Evolutionary conservation across 331 rosid genomes (phyloP), one percentile per base, ranked within the genome.

Genomic region (Acacia pycnantha): DNA sequence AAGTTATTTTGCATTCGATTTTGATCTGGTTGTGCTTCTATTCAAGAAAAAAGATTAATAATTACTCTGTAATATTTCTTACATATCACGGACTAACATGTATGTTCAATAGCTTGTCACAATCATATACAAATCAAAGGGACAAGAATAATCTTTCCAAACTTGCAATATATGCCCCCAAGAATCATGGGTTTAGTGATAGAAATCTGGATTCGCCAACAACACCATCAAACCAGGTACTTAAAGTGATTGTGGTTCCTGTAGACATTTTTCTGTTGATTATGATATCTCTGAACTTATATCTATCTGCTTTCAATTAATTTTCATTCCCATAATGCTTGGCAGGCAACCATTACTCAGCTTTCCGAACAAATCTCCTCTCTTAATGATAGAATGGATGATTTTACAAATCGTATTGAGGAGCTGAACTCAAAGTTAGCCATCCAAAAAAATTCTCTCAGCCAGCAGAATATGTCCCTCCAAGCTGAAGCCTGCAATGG

Each of bases 331-430:
- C 71, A 58, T 41, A 77, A 61, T 61, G 35, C 81, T 76, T 84
- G 71, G 76, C 79, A 91, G 97, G 93, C 91, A 53, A 88, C 85
- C 68, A 81, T 90, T 65, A 91, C 79, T 81, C 97, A 90, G 89
- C 94, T 96, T 70, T 94, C 92, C 15, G 98, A 96, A 51, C 98
- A 94, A 89, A 92, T 96, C 68, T 92, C 97, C 11, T 92, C 97
- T 15, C 89, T 96, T 68, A 96, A 92, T 86, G 99, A 96, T 82
- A 89, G 98, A 79, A 96, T 96, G 95, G 98, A 94, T 76, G 98
- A 92, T 82, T 96, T 94, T 77, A 94, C 98, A 21, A 87, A 67
- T 86, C 90, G 88, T 64, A 83, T 96, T 3, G 99, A 96, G 81
- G 99, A 96, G 90, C 84, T 96, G 80, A 96, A 91, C 80, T 86